phyloP scores from a whole-genome alignment of 1,284 basidiomycete species.

The Naganishia sp. region DNA sequence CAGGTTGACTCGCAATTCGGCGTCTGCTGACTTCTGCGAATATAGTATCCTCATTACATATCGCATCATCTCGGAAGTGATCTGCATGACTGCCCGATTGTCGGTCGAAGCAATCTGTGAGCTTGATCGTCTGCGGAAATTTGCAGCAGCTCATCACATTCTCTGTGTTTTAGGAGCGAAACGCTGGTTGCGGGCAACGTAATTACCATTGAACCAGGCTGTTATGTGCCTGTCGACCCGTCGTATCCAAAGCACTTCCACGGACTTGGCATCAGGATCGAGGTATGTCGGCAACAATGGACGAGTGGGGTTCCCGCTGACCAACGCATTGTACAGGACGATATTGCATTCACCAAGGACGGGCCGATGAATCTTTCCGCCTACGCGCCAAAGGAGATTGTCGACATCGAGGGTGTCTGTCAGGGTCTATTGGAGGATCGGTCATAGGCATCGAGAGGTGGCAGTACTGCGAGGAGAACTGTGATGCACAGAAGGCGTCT shows the following conservation, averaged over 20 bases:
- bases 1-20: neutral
- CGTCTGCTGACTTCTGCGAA: slow-evolving; percentile 26
- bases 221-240: slow-evolving; percentile 74
- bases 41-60: slow-evolving; percentile 76
- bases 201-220: slow-evolving; percentile 64
- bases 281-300: slow-evolving; percentile 57
- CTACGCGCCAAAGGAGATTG: slow-evolving; percentile 84
- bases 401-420: slow-evolving; percentile 83
- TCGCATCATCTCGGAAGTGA: slow-evolving; percentile 57
- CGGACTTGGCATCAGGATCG: slow-evolving; percentile 84
- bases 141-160: neutral
- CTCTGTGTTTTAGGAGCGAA: slow-evolving; percentile 10
- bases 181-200: slow-evolving; percentile 78
- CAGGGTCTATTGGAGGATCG: slow-evolving; percentile 62
- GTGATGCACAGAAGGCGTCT: too few relatives aligned
- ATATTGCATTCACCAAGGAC: slow-evolving; percentile 72
- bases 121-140: slow-evolving; percentile 30
- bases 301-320: neutral
- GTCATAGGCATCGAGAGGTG: too few relatives aligned
- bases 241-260: slow-evolving; percentile 83
- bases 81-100: slow-evolving; percentile 56
- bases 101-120: slow-evolving; percentile 50
- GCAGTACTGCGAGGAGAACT: too few relatives aligned
- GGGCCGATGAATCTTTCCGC: slow-evolving; percentile 71
- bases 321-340: slow-evolving; percentile 62